Percentiles rank a stretch among this genome's conserved stretches.
These are phyloP conservation scores for Ulota crispa DNA, from an alignment of 225 moss, liverwort and hornwort species.

Conservation along the genomic window DNA sequence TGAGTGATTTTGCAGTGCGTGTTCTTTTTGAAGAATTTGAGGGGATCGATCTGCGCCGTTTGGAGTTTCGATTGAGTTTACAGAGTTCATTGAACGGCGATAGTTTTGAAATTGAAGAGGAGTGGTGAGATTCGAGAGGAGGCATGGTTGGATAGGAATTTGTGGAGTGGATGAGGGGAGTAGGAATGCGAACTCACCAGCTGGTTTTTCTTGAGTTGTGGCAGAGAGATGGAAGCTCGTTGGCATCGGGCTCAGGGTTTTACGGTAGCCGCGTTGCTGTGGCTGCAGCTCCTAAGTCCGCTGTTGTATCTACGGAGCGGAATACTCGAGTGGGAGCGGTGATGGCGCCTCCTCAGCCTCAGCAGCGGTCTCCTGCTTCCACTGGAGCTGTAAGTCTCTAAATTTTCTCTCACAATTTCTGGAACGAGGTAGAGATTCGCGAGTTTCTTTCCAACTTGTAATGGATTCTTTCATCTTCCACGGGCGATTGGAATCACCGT, in stretches of 20 bases:
- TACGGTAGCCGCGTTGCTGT: constrained; percentile 36
- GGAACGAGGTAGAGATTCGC: too few relatives aligned
- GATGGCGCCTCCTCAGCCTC: constrained; percentile 70
- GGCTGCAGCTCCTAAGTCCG: constrained; percentile 14
- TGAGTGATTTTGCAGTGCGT: neutral
- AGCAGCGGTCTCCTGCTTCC: constrained; percentile 73
- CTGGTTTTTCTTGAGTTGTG: neutral
- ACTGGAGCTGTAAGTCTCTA: constrained; percentile 66
- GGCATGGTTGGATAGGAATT: neutral
- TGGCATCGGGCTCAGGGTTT: constrained; percentile 54
- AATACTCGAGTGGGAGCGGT: constrained; percentile 54
- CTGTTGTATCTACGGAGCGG: constrained; percentile 11
- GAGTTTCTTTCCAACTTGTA: neutral
- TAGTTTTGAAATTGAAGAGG: neutral
- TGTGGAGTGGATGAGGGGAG: neutral
- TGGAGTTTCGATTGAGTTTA: neutral
- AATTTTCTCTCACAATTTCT: neutral
- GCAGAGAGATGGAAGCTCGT: constrained; percentile 53
- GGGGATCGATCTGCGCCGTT: neutral
- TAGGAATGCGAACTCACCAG: neutral
- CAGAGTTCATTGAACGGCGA: neutral
- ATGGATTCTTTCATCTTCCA: neutral
- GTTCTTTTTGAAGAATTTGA: neutral
- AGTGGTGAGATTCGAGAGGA: neutral
- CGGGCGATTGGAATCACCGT: neutral